A percentile compares a stretch with the other conserved stretches of the same genome.
Conservation (phyloP, 805 yeast species). For the Candida broadrunensis region DNA sequence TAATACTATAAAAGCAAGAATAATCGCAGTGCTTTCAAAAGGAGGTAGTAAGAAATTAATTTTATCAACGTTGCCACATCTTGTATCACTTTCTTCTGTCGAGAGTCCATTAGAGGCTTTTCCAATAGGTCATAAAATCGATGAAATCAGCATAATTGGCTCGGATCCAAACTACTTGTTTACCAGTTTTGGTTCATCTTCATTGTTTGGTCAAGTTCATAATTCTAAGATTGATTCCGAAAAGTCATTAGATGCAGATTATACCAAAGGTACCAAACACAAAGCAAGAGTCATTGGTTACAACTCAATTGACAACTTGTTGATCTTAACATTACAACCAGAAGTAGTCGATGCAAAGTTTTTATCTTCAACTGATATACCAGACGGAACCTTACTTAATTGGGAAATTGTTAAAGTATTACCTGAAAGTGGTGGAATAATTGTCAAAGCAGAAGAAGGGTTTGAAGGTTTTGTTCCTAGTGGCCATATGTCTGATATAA, state of each 20-base stretch:
- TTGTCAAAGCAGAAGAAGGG: slow-evolving; percentile 60
- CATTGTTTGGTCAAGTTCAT: slow-evolving; percentile 70
- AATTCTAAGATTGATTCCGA: slow-evolving; percentile 61
- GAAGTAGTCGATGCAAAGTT: slow-evolving; percentile 61
- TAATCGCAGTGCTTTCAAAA: slow-evolving; percentile 52
- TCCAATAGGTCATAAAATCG: slow-evolving; percentile 73
- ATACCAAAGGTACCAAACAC: slow-evolving; percentile 63
- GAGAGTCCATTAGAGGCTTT: slow-evolving; percentile 53
- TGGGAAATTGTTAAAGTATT: slow-evolving; percentile 53
- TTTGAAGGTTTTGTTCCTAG: slow-evolving; percentile 75
- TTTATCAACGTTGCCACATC: slow-evolving; percentile 61
- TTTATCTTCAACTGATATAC: slow-evolving; percentile 68
- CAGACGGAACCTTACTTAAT: slow-evolving; percentile 63
- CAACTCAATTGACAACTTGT: slow-evolving; percentile 62
- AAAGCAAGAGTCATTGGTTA: slow-evolving; percentile 75
- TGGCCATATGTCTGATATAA: slow-evolving; percentile 78
- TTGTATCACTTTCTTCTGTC: slow-evolving; percentile 33
- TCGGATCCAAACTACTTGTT: slow-evolving; percentile 55
- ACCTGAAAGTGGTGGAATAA: slow-evolving; percentile 60
- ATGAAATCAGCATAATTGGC: slow-evolving; percentile 57
- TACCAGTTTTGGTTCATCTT: slow-evolving; percentile 53
- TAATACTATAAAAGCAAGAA: slow-evolving; percentile 63
- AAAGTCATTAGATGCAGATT: slow-evolving; percentile 45
- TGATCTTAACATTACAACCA: slow-evolving; percentile 68
- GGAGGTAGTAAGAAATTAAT: slow-evolving; percentile 56